Evolutionary conservation across 768 basidiomycete species (phyloP), one percentile per base, ranked within the genome.

Genomic region (Leccinellum albellum): DNA sequence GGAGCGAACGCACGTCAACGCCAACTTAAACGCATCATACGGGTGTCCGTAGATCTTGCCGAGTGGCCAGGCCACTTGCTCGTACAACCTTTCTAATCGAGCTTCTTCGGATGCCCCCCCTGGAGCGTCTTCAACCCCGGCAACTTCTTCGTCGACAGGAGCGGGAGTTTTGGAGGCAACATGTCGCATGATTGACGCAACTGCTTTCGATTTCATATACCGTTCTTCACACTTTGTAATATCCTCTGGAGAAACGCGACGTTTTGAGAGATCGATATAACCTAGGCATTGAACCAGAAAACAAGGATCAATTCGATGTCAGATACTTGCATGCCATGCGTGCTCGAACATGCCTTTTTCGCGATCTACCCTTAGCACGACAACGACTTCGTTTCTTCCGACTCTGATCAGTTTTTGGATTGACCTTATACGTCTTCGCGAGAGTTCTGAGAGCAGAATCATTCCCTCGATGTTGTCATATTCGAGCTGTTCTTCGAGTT

Each of bases 401-500:
- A 98, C 94, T 33, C 95, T 82, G 72, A 99, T 99, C 57, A 99
- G 83, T 73, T 98, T 99, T 73, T 98, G 96, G 29, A 99, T 97
- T 7, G 92, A 95, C 64, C 96, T 76, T 67, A 99, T 99, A 67
- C 96, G 96, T 66, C 97, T 82, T 66, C 97, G 78, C 5, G 95
- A 98, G 2, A 99, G 87, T 71, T 98, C 97, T 2, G 97, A 97
- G n/a, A 99, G 86, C 13, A 98, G 76, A 64, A 99, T 99, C 97
- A 99, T 99, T 63, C 97, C 97, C 73, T 99, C 97, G 52, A 95
- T 97, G 71, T 95, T 95, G 73, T 99, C 96, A 69, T 99, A 98
- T 75, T 98, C 96, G 65, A 98, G 88, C 95, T 97, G 64, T 48
- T 15, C 47, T n/a, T 28, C 32, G 12, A 26, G 23, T 12, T 13